These are phyloP conservation scores for Gossypioides kirkii DNA, from an alignment of 345 rosid species.

Conservation along the genomic window DNA sequence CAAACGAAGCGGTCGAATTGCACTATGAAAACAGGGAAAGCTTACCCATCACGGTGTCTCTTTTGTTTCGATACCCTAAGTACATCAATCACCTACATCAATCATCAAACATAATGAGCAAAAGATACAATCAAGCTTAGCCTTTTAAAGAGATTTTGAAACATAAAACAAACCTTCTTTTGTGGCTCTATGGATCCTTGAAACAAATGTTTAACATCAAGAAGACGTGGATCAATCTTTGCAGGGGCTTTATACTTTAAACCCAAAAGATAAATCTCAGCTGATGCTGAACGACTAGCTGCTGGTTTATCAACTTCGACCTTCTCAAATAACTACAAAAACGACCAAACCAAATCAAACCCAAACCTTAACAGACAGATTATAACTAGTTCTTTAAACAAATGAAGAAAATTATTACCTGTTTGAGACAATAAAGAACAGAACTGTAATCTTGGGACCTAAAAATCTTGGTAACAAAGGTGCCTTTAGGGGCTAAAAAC, in stretches of 20 bases:
- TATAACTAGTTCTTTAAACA: background rate
- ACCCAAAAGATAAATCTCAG: conserved; percentile 84
- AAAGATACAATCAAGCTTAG: background rate
- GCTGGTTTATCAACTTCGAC: conserved; percentile 92
- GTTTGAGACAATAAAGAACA: conserved; percentile 67
- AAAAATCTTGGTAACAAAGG: conserved; percentile 81
- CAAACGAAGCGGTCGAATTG: background rate
- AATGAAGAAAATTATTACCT: conserved; percentile 34
- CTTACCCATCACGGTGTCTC: conserved; percentile 85
- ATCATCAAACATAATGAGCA: conserved; percentile 1
- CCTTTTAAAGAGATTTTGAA: background rate
- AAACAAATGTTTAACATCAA: conserved; percentile 72
- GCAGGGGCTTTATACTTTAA: conserved; percentile 83
- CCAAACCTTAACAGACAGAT: background rate
- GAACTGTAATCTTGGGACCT: conserved; percentile 90
- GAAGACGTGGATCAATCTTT: conserved; percentile 83
- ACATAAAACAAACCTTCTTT: conserved; percentile 41
- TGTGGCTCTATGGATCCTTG: conserved; percentile 60
- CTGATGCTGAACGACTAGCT: conserved; percentile 89
- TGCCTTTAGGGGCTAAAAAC: conserved; percentile 73
- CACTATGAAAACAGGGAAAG: conserved; percentile 5
- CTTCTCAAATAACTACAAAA: conserved; percentile 74
- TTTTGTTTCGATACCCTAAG: conserved; percentile 67
- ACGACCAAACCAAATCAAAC: conserved; percentile 10
- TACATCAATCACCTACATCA: conserved; percentile 69